Percentiles rank a stretch among this genome's conserved stretches.
Conservation (phyloP, 352 stramenopile genomes). For the Phytophthora sp. region DNA sequence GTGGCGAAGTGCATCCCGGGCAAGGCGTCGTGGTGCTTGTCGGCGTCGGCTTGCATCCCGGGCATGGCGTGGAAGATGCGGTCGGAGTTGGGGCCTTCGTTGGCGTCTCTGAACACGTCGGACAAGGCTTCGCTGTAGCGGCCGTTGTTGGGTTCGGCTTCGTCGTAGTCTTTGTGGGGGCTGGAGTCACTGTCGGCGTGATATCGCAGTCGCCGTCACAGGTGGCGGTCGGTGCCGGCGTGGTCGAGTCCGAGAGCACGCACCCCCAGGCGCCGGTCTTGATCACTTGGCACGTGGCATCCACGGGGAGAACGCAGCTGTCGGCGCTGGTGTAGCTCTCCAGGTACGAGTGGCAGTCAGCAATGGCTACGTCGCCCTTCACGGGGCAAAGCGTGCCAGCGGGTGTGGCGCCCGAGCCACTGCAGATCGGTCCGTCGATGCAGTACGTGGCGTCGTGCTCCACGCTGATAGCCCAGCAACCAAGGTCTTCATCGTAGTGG, state of each 20-base stretch:
- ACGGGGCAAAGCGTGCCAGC: constrained; percentile 44
- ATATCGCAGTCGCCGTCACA: constrained; percentile 12
- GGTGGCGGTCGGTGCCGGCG: constrained; percentile 29
- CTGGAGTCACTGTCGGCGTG: neutral
- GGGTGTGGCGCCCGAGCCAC: constrained; percentile 27
- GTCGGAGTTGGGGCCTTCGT: constrained; percentile 9
- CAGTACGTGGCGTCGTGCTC: constrained; percentile 53
- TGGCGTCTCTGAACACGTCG: no score
- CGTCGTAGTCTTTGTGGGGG: neutral
- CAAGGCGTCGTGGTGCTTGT: constrained; percentile 1
- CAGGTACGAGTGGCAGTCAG: constrained; percentile 56
- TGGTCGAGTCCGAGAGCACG: constrained; percentile 38
- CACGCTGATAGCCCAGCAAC: constrained; percentile 44
- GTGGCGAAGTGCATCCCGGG: neutral
- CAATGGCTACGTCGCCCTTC: constrained; percentile 47
- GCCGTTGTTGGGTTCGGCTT: no score
- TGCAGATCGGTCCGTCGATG: constrained; percentile 49
- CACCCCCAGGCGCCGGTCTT: constrained; percentile 67
- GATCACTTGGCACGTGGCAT: constrained; percentile 60
- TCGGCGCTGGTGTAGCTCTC: constrained; percentile 48
- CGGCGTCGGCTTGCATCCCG: no score
- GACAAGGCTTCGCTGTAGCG: neutral
- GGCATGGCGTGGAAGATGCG: no score
- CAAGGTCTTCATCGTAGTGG: constrained; percentile 35
- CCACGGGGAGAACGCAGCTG: constrained; percentile 54